Conservation (phyloP, 2,329 filamentous ascomycete species). For the Magnaporthiopsis incrustans region DNA sequence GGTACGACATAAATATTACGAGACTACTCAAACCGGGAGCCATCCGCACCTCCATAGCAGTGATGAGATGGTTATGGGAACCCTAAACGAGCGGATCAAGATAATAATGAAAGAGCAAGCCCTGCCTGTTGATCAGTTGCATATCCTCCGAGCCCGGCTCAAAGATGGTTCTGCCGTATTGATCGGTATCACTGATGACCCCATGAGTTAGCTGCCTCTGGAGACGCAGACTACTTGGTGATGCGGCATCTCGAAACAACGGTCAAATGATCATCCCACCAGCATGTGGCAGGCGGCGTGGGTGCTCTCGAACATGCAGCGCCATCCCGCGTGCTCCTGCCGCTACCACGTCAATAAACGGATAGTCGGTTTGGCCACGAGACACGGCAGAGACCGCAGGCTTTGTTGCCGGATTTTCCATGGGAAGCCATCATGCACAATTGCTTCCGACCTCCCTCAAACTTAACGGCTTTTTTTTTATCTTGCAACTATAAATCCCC, state of each 20-base stretch:
- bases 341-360: neutral
- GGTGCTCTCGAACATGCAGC: neutral
- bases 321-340: neutral
- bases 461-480: constrained; percentile 15
- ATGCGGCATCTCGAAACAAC: neutral
- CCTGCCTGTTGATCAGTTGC: no score
- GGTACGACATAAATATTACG: neutral
- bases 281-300: neutral
- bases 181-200: no score
- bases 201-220: no score
- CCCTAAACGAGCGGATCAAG: no score
- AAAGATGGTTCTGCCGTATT: no score
- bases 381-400: neutral
- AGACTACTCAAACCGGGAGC: neutral
- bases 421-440: constrained; percentile 16
- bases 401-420: constrained; percentile 10
- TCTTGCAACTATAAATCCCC: constrained; percentile 15
- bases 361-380: neutral
- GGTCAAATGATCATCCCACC: neutral
- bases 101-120: no score
- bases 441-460: constrained; percentile 17
- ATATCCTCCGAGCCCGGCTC: no score
- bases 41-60: neutral
- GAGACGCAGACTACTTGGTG: no score
- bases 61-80: neutral